These are phyloP conservation scores for Gaillardinia entomophila DNA, from an alignment of 805 yeast species.

Conservation along the genomic window DNA sequence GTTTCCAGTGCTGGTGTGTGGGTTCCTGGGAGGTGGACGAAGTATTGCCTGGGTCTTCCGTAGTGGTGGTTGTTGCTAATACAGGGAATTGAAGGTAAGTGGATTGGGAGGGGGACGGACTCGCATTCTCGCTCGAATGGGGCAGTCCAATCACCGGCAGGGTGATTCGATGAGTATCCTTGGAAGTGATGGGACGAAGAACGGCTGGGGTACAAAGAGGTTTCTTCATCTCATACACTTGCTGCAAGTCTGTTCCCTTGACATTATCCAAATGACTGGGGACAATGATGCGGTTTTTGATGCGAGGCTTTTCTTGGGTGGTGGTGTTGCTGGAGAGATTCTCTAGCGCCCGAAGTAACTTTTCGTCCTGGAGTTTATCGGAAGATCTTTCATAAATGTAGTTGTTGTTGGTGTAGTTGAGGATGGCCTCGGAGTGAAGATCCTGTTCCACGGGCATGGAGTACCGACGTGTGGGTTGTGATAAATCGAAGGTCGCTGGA, in stretches of 20 bases:
- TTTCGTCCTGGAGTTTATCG: slow-evolving; percentile 6
- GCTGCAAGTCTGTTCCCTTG: slow-evolving; percentile 2
- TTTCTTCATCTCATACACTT: slow-evolving; percentile 11
- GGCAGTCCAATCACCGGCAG: slow-evolving; percentile 1
- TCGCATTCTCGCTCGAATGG: background rate
- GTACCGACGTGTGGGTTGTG: slow-evolving; percentile 31
- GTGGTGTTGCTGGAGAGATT: slow-evolving; percentile 8
- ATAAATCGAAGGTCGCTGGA: slow-evolving; percentile 45
- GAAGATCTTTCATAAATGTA: slow-evolving; percentile 9
- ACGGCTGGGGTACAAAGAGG: slow-evolving; percentile 14
- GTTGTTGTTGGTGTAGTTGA: slow-evolving; percentile 14
- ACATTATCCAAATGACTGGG: slow-evolving; percentile 4
- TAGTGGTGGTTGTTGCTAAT: slow-evolving; percentile 1
- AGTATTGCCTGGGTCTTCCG: slow-evolving; percentile 3
- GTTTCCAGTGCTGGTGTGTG: slow-evolving; percentile 49
- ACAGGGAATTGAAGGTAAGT: slow-evolving; percentile 3
- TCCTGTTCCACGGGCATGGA: slow-evolving; percentile 20
- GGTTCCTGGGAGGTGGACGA: slow-evolving; percentile 27
- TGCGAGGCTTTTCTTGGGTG: slow-evolving; percentile 3
- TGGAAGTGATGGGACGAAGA: slow-evolving; percentile 10
- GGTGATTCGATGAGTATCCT: slow-evolving; percentile 5
- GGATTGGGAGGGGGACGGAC: background rate
- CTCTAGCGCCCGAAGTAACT: slow-evolving; percentile 10
- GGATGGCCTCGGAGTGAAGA: slow-evolving; percentile 1
- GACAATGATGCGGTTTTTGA: background rate